Evolutionary conservation across 306 rosid species (phyloP), one percentile per base, ranked within the genome.

Genomic region (Acacia confusa): DNA sequence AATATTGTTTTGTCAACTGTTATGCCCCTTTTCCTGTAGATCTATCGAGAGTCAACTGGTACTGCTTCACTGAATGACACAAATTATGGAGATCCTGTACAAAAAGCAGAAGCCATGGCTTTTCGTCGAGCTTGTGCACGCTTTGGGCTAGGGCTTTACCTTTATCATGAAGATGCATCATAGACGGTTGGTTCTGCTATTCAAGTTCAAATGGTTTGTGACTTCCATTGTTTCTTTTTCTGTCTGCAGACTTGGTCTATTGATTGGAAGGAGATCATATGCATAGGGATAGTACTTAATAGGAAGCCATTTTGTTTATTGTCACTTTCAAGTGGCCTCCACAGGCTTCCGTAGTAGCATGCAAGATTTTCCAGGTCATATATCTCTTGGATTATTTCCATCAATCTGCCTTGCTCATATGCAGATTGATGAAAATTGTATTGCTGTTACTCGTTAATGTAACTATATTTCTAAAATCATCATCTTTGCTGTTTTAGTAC

Each of bases 41-140:
- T 94, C 63, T 90, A 68, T 67, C 89, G 98, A 85, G 95, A 92
- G 78, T 94, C 98, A 0, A 88, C 89, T 1, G 98, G 98, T 20
- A 92, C 95, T 88, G 98, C 98, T 78, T 78, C 90, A 22, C 52
- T 87, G 24, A 88, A 78, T 67, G 97, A 92, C 81, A 92, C 92
- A 15, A 76, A 86, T 79, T 92, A 85, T 85, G 98, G 98, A 84
- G 97, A 94, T 86, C 97, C 98, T 25, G 86, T 94, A 2, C 95
- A 92, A 81, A 94, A 92, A 83, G 98, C 97, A n/a, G 98, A 92
- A 87, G 92, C 97, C 61, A 94, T 92, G 97, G 98, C 97, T 80
- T 92, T 94, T 80, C 91, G 98, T 60, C 91, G 98, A 70, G 98
- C 97, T 84, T 94, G 98, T 89, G 97, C 97, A 5, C 98, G 92